Evolutionary conservation across 768 basidiomycete species (phyloP).

Genomic region (Termitomyces sp.): DNA sequence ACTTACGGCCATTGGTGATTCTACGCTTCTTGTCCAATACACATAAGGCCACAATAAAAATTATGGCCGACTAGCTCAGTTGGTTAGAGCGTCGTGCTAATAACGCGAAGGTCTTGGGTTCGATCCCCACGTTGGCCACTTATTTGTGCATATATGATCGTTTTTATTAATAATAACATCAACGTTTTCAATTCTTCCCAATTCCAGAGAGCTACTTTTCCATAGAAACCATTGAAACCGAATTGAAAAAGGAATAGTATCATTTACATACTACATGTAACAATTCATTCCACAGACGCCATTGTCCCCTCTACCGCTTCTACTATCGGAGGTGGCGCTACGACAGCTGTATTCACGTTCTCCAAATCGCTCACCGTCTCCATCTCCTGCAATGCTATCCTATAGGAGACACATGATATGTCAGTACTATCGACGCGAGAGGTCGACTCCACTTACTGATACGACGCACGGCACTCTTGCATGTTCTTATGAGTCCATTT

Average conservation of each 20-base stretch:
- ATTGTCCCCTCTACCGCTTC: background rate
- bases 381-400: conserved; percentile 23
- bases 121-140: conserved; percentile 75
- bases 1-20: too few species aligned
- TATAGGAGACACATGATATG: conserved; percentile 3
- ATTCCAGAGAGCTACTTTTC: too few species aligned
- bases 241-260: too few species aligned
- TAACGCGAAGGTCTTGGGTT: conserved; percentile 83
- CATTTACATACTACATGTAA: background rate
- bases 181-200: too few species aligned
- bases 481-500: conserved; percentile 44
- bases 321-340: background rate
- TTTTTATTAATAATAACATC: too few species aligned
- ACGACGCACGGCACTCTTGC: conserved; percentile 60
- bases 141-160: background rate
- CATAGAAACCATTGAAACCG: too few species aligned
- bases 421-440: background rate
- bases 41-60: too few species aligned
- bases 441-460: conserved; percentile 40
- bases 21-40: background rate
- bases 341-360: background rate
- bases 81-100: conserved; percentile 95
- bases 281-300: background rate
- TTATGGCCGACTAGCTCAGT: conserved; percentile 83
- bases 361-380: conserved; percentile 22